Percentiles rank a stretch among this genome's conserved stretches.
Evolutionary conservation across 208 protist species (phyloP).

Genomic region (Leishmania braziliensis): DNA sequence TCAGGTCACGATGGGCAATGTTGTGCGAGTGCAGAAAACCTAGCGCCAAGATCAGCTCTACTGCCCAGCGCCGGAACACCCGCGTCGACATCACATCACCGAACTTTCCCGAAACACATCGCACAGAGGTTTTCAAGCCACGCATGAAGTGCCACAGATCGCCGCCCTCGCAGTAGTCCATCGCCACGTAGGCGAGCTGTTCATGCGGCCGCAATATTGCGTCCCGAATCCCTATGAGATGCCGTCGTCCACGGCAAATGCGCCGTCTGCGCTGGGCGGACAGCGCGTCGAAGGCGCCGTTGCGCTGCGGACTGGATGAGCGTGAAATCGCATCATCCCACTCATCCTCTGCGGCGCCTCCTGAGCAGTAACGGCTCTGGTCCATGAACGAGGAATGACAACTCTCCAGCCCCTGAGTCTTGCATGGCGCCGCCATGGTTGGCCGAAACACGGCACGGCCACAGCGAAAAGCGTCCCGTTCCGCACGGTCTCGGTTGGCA

Average conservation of each 20-base stretch:
- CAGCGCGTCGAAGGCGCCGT: slow-evolving; percentile 7
- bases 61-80: slow-evolving; percentile 67
- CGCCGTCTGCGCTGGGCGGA: slow-evolving; percentile 4
- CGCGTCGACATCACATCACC: slow-evolving; percentile 31
- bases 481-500: slow-evolving; percentile 13
- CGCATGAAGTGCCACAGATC: slow-evolving; percentile 95
- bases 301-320: background rate
- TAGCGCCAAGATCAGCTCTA: slow-evolving; percentile 65
- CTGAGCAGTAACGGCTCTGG: slow-evolving; percentile 2
- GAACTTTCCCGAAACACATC: slow-evolving; percentile 27
- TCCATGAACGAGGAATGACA: slow-evolving; percentile 4
- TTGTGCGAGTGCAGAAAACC: slow-evolving; percentile 71
- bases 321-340: slow-evolving; percentile 17
- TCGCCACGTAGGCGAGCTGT: slow-evolving; percentile 93
- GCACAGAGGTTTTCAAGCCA: slow-evolving; percentile 17
- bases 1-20: slow-evolving; percentile 64
- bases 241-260: slow-evolving; percentile 36
- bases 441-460: slow-evolving; percentile 18
- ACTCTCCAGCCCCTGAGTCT: background rate
- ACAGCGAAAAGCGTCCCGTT: slow-evolving; percentile 21
- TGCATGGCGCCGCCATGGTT: background rate
- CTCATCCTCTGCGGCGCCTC: background rate
- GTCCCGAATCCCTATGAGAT: slow-evolving; percentile 92
- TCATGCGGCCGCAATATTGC: slow-evolving; percentile 89
- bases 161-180: slow-evolving; percentile 96